These are phyloP conservation scores for Helichrysum umbraculigerum DNA, from an alignment of 129 eudicot genomes.

Conservation along the genomic window DNA sequence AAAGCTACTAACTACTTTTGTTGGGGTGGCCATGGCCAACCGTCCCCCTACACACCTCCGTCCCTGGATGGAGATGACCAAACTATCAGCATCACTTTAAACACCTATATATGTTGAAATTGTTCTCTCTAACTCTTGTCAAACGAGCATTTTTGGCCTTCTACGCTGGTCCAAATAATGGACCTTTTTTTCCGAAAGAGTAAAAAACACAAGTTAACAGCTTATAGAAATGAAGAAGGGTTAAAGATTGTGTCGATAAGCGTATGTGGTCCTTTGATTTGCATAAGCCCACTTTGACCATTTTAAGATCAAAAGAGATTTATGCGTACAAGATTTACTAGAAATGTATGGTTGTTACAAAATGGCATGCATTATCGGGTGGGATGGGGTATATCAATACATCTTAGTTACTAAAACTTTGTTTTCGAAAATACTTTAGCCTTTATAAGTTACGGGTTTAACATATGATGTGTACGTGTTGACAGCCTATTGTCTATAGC, in stretches of 20 bases:
- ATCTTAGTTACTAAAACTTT: no score
- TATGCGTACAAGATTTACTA: background rate
- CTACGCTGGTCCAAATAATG: conserved; percentile 1
- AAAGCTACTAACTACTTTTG: no score
- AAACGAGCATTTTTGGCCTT: background rate
- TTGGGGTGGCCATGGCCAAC: no score
- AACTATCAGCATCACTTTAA: conserved; percentile 14
- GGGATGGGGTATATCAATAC: no score
- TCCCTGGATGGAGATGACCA: conserved; percentile 14
- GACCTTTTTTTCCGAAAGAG: background rate
- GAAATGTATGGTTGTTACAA: background rate
- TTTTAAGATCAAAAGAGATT: conserved; percentile 1
- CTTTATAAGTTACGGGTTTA: no score
- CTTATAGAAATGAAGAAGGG: conserved; percentile 1
- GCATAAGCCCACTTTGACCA: conserved; percentile 23
- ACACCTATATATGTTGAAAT: background rate
- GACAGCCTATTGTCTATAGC: no score
- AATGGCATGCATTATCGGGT: conserved; percentile 6
- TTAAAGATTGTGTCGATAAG: background rate
- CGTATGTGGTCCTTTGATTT: conserved; percentile 2
- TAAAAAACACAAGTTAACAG: background rate
- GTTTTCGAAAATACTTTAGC: no score
- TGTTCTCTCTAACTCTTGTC: conserved; percentile 21
- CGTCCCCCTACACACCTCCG: no score
- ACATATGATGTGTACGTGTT: no score